These are phyloP conservation scores for Trametes cinnabarina DNA, from an alignment of 768 basidiomycete species.

Conservation along the genomic window DNA sequence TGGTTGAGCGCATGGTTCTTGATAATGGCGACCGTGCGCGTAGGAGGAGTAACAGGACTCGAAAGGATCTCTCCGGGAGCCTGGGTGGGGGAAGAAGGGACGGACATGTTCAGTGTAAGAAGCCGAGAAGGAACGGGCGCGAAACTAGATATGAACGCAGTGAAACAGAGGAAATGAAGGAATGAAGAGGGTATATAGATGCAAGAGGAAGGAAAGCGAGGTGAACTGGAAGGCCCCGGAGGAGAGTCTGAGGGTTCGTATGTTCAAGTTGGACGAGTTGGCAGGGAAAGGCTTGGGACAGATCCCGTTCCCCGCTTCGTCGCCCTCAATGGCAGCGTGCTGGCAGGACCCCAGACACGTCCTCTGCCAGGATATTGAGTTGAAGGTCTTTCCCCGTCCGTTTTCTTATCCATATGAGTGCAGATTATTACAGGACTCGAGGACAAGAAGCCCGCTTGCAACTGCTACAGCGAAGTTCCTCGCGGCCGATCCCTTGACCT, in stretches of 20 bases:
- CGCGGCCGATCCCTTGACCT: too few species aligned
- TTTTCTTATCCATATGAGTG: too few species aligned
- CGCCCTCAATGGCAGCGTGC: not conserved
- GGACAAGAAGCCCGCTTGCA: too few species aligned
- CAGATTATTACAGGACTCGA: too few species aligned
- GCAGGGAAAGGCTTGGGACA: not conserved
- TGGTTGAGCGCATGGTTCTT: slow-evolving; percentile 73
- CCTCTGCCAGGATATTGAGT: too few species aligned
- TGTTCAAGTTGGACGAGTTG: slow-evolving; percentile 19
- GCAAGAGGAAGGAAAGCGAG: slow-evolving; percentile 10
- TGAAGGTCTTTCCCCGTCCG: too few species aligned
- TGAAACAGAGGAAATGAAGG: not conserved
- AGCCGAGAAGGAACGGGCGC: slow-evolving; percentile 6
- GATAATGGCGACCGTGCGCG: slow-evolving; percentile 82
- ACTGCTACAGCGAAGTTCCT: too few species aligned
- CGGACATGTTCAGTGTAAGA: slow-evolving; percentile 12
- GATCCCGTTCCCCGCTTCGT: not conserved
- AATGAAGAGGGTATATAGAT: not conserved
- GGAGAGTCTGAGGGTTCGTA: slow-evolving; percentile 7
- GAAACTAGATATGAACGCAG: not conserved
- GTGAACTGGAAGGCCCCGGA: slow-evolving; percentile 16
- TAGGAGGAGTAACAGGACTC: slow-evolving; percentile 21
- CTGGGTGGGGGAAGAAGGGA: slow-evolving; percentile 14
- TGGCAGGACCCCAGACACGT: slow-evolving; percentile 9
- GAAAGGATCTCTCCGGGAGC: slow-evolving; percentile 13